These are phyloP conservation scores for Nannizziopsis arthrosporioides DNA, from an alignment of 2,329 filamentous ascomycete species.

Conservation along the genomic window DNA sequence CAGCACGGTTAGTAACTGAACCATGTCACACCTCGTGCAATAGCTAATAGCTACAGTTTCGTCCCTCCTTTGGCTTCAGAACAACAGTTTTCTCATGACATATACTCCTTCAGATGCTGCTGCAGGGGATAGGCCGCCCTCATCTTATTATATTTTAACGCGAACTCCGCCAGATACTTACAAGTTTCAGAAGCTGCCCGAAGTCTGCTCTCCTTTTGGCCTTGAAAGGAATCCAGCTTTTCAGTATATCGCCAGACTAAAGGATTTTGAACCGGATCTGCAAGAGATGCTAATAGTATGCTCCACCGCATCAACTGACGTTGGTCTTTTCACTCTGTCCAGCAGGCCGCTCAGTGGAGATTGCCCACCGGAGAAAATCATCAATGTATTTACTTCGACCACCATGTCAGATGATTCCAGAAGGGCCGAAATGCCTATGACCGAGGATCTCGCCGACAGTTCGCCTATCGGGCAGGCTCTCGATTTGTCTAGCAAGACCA, in stretches of 20 bases:
- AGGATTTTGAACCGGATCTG: conserved; percentile 67
- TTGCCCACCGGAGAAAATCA: conserved; percentile 47
- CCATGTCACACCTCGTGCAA: neutral
- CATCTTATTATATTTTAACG: conserved; percentile 68
- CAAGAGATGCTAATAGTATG: conserved; percentile 72
- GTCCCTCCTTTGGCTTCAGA: conserved; percentile 77
- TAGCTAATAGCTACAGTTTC: conserved; percentile 44
- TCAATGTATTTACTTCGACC: conserved; percentile 61
- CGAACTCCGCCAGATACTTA: conserved; percentile 46
- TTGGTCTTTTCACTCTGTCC: conserved; percentile 66
- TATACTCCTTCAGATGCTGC: conserved; percentile 48
- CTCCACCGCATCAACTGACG: conserved; percentile 66
- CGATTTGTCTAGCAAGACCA: conserved; percentile 73
- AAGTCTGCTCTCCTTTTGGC: conserved; percentile 63
- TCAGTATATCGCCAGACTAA: conserved; percentile 65
- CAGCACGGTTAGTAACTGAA: conserved; percentile 51
- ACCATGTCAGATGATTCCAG: conserved; percentile 61
- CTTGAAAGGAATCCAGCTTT: conserved; percentile 56
- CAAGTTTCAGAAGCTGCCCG: conserved; percentile 60
- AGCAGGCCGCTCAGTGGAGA: conserved; percentile 54
- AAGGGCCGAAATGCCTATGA: conserved; percentile 64
- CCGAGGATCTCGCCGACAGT: conserved; percentile 54
- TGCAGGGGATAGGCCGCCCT: conserved; percentile 47
- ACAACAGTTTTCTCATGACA: conserved; percentile 68
- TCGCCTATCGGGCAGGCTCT: conserved; percentile 66